Base-by-base conservation (phyloP, 148 eudicot genomes). In the Linanthus parryae region DNA sequence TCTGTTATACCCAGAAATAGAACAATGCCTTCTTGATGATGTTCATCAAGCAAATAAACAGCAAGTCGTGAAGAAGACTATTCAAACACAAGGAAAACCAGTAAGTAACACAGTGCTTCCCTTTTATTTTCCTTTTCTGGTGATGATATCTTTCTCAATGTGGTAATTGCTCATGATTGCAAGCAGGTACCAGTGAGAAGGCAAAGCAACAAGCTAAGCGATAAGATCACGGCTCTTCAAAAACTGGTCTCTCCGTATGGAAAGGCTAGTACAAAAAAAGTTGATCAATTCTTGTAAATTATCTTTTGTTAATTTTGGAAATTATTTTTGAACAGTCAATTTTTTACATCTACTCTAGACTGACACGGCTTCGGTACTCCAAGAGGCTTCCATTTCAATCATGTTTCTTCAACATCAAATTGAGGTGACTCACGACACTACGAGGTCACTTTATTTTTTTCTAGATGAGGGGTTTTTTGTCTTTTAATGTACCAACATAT, bases 231-330 rank as follows among this genome's bases (percentile, higher is more conserved):
- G 26, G 75, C 78, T 29, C 78, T 81, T 3, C 88, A 81, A 23
- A 77, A 77, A 56, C 58, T 81, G 36, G 88, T 81, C 45, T 81
- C 75, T 23, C 88, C 88, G 41, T 81, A 77, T 44, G 88, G 88
- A 58, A 81, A 81, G 80, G 87, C 77, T 18, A 44, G 62, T 36
- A 17, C 7, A 41, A 16, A 4, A 17, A 1, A 17, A 41, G 19
- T 17, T 16, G 19, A 41, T 16, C 5, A 18, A 41, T 4, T 41
- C 9, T 16, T 4, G 0, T 41, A n/a, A 34, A 2, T 34, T 34
- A 8, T 5, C 9, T 41, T 41, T 17, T 5, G 5, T 1, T 1
- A 6, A 18, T 16, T 2, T 39, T 4, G 19, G 10, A 35, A 15
- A 6, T 2, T 1, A 35, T 0, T 9, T 7, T 9, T 44, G 8